Evolutionary conservation across 768 basidiomycete species (phyloP), one percentile per base, ranked within the genome.

Genomic region (Myochromella boudieri): DNA sequence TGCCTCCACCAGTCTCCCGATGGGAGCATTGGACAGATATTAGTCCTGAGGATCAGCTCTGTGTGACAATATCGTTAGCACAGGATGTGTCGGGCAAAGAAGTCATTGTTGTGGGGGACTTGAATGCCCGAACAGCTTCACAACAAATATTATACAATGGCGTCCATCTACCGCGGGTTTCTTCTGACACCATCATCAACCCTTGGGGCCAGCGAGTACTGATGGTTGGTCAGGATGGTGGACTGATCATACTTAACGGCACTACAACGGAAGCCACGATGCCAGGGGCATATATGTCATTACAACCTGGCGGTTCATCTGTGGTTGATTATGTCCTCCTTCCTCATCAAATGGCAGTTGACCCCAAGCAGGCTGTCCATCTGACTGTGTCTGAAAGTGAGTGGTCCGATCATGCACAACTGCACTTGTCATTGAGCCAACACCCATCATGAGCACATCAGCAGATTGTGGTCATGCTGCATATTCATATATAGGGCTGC

Each of bases 391-490:
- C 21, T 6, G 8, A 44, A 21, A 7, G 4, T 11, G 42, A 44
- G 9, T 31, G 32, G 29, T 44, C 42, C 5, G 42, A 44, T 20
- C 42, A 44, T 34, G n/a, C 42, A 4, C 31, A 24, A 18, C 31
- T 44, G 10, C 28, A 7, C 5, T 15, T 44, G n/a, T n/a, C n/a
- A n/a, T n/a, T n/a, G n/a, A n/a, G n/a, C n/a, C n/a, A n/a, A n/a
- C n/a, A n/a, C n/a, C n/a, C n/a, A n/a, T n/a, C n/a, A n/a, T n/a
- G n/a, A n/a, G n/a, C n/a, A n/a, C n/a, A n/a, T n/a, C n/a, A n/a
- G n/a, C n/a, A n/a, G n/a, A n/a, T n/a, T n/a, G n/a, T n/a, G n/a
- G n/a, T n/a, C n/a, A n/a, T n/a, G n/a, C n/a, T n/a, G n/a, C n/a
- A n/a, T n/a, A n/a, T n/a, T n/a, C n/a, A n/a, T n/a, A n/a, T n/a